Conservation (phyloP, 257 asterid genomes). For the Solanum arcanum region DNA sequence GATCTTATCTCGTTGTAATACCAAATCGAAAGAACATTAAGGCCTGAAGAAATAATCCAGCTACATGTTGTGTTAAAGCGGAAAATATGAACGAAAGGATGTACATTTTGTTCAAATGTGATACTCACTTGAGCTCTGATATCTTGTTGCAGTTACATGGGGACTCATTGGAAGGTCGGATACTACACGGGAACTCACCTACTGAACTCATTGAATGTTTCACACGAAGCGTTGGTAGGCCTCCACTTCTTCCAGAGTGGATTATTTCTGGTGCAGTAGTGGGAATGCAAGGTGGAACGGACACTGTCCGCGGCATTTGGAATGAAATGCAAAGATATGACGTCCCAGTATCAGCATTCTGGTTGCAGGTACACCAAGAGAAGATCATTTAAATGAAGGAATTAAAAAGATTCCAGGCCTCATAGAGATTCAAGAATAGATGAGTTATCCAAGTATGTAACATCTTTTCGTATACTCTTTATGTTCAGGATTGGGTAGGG, state of each 20-base stretch:
- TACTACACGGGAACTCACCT: conserved; percentile 76
- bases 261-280: conserved; percentile 89
- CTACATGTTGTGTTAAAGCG: background rate
- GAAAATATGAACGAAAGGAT: background rate
- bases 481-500: conserved; percentile 86
- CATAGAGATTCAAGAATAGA: background rate
- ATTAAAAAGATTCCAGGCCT: background rate
- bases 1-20: background rate
- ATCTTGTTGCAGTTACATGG: conserved; percentile 48
- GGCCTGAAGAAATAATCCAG: background rate
- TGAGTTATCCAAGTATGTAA: background rate
- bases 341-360: conserved; percentile 92
- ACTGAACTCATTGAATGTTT: conserved; percentile 62
- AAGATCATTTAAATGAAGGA: background rate
- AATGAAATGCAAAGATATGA: conserved; percentile 39
- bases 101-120: background rate
- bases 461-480: background rate
- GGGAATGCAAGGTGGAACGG: conserved; percentile 95
- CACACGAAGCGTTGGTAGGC: conserved; percentile 81
- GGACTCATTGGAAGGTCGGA: conserved; percentile 61
- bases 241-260: conserved; percentile 87
- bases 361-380: conserved; percentile 73
- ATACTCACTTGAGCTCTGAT: background rate
- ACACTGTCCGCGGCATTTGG: conserved; percentile 44
- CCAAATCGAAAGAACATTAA: background rate